Conservation (phyloP, 2,329 filamentous ascomycete species). For the Pyrenochaeta sp. region DNA sequence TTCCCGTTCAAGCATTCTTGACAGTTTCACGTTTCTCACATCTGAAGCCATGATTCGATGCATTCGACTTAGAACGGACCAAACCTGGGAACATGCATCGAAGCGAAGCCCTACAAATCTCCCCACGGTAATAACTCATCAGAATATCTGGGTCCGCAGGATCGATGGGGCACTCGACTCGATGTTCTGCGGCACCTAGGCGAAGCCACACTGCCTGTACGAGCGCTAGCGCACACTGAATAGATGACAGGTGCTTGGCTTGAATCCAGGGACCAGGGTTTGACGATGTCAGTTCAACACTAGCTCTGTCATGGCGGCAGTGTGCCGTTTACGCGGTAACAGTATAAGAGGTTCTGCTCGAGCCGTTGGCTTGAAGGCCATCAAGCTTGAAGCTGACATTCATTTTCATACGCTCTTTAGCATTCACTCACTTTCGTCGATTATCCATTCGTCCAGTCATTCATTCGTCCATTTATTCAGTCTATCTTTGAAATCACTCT, state of each 20-base stretch:
- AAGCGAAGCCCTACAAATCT: slow-evolving; percentile 28
- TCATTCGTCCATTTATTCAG: slow-evolving; percentile 28
- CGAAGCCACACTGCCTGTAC: slow-evolving; percentile 16
- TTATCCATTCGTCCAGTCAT: slow-evolving; percentile 35
- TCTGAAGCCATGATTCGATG: slow-evolving; percentile 24
- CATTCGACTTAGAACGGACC: slow-evolving; percentile 12
- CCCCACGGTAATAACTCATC: slow-evolving; percentile 21
- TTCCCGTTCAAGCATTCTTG: slow-evolving; percentile 17
- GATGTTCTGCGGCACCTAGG: slow-evolving; percentile 31
- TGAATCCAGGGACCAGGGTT: slow-evolving; percentile 20
- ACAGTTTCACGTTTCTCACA: slow-evolving; percentile 28
- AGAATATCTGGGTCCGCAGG: slow-evolving; percentile 30
- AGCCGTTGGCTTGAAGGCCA: slow-evolving; percentile 15
- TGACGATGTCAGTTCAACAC: slow-evolving; percentile 20
- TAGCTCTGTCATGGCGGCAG: slow-evolving; percentile 19
- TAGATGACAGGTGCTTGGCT: slow-evolving; percentile 39
- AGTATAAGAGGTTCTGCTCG: slow-evolving; percentile 32
- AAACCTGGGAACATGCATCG: slow-evolving; percentile 25
- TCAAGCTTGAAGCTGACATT: slow-evolving; percentile 45
- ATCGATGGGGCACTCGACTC: slow-evolving; percentile 22
- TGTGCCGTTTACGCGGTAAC: slow-evolving; percentile 22
- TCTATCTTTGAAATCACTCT: slow-evolving; percentile 30
- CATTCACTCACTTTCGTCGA: slow-evolving; percentile 35
- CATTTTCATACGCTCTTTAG: slow-evolving; percentile 41
- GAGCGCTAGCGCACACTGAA: slow-evolving; percentile 26